These are phyloP conservation scores for Fusarium sp. DNA, from an alignment of 2,329 filamentous ascomycete species.

Conservation along the genomic window DNA sequence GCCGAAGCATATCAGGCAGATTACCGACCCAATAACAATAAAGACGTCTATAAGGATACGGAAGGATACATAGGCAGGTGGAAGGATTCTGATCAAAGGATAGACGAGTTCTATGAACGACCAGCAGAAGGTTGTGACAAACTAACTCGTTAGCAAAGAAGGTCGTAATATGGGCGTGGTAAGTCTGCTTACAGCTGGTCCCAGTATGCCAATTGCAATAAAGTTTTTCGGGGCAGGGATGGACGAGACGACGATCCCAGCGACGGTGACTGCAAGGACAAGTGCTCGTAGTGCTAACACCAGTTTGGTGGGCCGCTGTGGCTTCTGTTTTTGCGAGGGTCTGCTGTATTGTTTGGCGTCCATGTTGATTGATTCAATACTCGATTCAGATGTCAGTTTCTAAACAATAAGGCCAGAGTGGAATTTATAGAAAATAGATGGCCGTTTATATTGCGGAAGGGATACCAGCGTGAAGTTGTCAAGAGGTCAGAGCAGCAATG, in stretches of 20 bases:
- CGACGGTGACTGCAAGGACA: background rate
- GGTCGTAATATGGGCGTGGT: rapidly evolving
- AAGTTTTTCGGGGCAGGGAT: background rate
- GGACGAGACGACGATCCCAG: background rate
- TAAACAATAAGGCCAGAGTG: background rate
- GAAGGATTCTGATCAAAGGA: background rate
- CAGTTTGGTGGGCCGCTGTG: background rate
- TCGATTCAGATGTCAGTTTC: no score
- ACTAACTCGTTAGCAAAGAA: background rate
- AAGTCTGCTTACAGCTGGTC: background rate
- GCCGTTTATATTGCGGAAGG: background rate
- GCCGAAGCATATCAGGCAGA: background rate
- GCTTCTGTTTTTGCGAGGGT: background rate
- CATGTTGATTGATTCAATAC: background rate
- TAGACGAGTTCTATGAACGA: background rate
- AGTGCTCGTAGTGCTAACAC: background rate
- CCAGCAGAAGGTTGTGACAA: background rate
- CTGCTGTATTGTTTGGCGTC: background rate
- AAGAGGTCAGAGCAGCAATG: background rate
- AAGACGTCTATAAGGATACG: background rate
- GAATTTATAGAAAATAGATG: background rate
- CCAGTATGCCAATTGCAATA: background rate
- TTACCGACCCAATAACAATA: background rate
- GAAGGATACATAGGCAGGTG: background rate
- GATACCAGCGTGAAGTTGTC: no score